Conservation (phyloP, 129 eudicot species). For the Flaveria trinervia region DNA sequence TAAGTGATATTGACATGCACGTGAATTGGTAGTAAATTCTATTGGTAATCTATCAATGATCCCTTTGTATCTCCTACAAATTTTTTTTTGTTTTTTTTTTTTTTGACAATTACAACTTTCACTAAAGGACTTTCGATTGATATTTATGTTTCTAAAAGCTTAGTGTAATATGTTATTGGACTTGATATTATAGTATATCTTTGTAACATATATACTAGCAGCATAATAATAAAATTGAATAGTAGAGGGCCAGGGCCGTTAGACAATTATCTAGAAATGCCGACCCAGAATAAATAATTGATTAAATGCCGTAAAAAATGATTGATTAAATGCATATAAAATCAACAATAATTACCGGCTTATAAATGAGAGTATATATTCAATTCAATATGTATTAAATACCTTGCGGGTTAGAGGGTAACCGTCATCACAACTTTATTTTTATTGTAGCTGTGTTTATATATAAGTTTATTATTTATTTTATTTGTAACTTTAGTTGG, state of each 20-base stretch:
- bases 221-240: neutral
- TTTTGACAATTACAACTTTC: too few relatives aligned
- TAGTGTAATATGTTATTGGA: too few relatives aligned
- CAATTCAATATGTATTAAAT: conserved; percentile 17
- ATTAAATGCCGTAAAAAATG: too few relatives aligned
- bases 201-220: neutral
- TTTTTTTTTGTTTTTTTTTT: too few relatives aligned
- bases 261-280: conserved; percentile 2
- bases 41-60: too few relatives aligned
- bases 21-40: too few relatives aligned
- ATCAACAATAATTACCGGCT: conserved; percentile 10
- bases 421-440: conserved; percentile 13
- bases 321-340: conserved; percentile 4
- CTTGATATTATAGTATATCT: neutral
- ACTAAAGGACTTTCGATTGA: too few relatives aligned
- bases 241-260: conserved; percentile 10
- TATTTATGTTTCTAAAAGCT: too few relatives aligned
- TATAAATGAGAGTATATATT: conserved; percentile 17
- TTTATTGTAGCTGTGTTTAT: neutral
- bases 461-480: neutral
- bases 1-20: too few relatives aligned
- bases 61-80: too few relatives aligned
- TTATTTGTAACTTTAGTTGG: neutral
- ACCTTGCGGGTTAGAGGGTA: conserved; percentile 18
- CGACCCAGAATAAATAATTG: conserved; percentile 18